Base-by-base conservation (phyloP, 2,329 filamentous ascomycete species). In the Cercospora janseana region DNA sequence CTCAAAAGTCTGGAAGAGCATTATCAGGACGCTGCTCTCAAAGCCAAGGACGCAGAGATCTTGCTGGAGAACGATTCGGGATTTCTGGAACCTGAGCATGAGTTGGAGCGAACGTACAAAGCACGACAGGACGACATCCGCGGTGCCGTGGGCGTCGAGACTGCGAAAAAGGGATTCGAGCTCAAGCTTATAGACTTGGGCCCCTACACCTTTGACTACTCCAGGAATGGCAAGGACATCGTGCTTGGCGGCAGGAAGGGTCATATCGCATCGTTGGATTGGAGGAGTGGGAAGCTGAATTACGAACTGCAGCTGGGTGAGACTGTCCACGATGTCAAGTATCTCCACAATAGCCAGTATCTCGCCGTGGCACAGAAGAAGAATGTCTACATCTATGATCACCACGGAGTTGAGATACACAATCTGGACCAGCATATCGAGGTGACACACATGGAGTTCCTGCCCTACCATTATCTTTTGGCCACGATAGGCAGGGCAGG, bases 281-380 rank as follows among this genome's bases (percentile, higher is more conserved):
- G 93, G 92, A 79, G 92, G 57, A 86, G 87, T 60, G 92, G 91
- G 32, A 95, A 91, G 69, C 74, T 96, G 52, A 88, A 88, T 5
- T 96, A 90, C 67, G 93, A 98, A 69, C 65, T 97, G 56, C 89
- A 98, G 67, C 77, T 98, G 55, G 83, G 85, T 43, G 93, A 98
- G 75, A 97, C 90, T 0, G 79, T 97, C 9, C 79, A 92, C 45
- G 92, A 96, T 71, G 86, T 86, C 20, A 86, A 85, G 66, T 98
- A 90, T 87, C 77, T 97, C 62, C 90, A 96, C 72, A 95, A 95
- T 68, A 91, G 93, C 69, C 89, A 95, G 66, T 87, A 83, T 71
- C 96, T 97, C 71, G 92, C 92, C 0, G 89, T 95, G 9, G 90
- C 93, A 35, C 92, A 98, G 72, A 96, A 95, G 77, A 93, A 92